Evolutionary conservation across 805 yeast species (phyloP).

Genomic region (Lachancea sp.): DNA sequence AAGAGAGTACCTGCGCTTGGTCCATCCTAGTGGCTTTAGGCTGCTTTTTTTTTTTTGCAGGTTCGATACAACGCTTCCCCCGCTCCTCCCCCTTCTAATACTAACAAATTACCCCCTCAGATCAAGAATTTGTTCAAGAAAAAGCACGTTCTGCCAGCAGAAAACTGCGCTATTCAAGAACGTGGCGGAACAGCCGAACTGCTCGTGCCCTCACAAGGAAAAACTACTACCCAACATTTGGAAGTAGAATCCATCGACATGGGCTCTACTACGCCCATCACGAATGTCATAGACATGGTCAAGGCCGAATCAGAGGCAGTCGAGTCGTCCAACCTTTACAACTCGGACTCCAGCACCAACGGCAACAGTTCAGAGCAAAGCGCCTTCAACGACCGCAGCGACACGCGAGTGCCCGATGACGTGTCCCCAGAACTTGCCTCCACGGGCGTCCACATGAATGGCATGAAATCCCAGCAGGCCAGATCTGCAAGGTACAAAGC

Average conservation of each 20-base stretch:
- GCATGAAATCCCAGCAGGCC: too few relatives aligned
- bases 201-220: background rate
- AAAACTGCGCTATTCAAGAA: constrained; percentile 1
- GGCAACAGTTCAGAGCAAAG: background rate
- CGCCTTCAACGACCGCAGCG: constrained; percentile 8
- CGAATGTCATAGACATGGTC: constrained; percentile 1
- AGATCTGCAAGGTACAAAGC: background rate
- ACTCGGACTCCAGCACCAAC: constrained; percentile 5
- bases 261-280: constrained; percentile 5
- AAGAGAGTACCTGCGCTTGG: background rate
- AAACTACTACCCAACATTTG: too few relatives aligned
- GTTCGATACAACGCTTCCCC: too few relatives aligned
- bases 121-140: constrained; percentile 17
- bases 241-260: constrained; percentile 1
- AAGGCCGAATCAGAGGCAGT: constrained; percentile 5
- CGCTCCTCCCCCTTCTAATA: background rate
- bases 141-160: constrained; percentile 14
- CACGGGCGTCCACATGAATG: too few relatives aligned
- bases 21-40: too few relatives aligned
- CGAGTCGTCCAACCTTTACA: constrained; percentile 1
- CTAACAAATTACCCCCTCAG: constrained; percentile 4
- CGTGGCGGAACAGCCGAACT: background rate
- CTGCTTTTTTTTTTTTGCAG: too few relatives aligned
- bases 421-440: background rate
- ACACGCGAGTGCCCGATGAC: constrained; percentile 4